Percentiles rank a stretch among this genome's conserved stretches.
These are phyloP conservation scores for Elongisporangium undulatum DNA, from an alignment of 352 stramenopile species.

Conservation along the genomic window DNA sequence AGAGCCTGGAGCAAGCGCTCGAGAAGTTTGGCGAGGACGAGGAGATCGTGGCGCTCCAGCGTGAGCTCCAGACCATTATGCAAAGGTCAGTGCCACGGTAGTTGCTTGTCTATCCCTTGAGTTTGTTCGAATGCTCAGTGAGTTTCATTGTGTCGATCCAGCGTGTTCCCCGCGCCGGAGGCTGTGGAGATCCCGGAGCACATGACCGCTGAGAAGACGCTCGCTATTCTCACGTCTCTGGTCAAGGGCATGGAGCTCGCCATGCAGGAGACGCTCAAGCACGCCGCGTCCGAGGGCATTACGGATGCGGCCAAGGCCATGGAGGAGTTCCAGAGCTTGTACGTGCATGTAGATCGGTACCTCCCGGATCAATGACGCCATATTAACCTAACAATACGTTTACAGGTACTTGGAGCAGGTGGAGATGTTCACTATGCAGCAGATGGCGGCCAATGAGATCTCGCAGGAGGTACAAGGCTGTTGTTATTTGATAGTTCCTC, in stretches of 20 bases:
- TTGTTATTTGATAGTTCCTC: not conserved
- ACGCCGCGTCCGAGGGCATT: constrained; percentile 68
- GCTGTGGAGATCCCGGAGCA: constrained; percentile 57
- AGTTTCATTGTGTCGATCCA: constrained; percentile 11
- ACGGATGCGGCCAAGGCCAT: constrained; percentile 62
- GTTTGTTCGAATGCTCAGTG: not conserved
- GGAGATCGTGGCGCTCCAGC: constrained; percentile 56
- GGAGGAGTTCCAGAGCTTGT: constrained; percentile 76
- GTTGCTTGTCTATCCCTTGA: not conserved
- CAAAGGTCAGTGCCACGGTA: constrained; percentile 26
- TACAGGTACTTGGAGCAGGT: constrained; percentile 61
- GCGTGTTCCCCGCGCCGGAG: constrained; percentile 52
- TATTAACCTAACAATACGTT: not conserved
- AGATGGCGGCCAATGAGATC: constrained; percentile 63
- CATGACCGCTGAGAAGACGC: constrained; percentile 60
- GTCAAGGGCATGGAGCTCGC: constrained; percentile 73
- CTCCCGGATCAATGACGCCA: not conserved
- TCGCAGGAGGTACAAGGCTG: constrained; percentile 39
- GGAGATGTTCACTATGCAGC: constrained; percentile 55
- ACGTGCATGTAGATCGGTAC: constrained; percentile 1
- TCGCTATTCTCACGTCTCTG: constrained; percentile 63
- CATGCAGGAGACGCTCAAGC: constrained; percentile 71
- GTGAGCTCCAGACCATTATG: constrained; percentile 69
- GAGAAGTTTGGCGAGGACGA: constrained; percentile 57
- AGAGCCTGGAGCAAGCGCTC: constrained; percentile 57